phyloP scores from a whole-genome alignment of 2,329 filamentous ascomycete genomes.

The Aureobasidium sp. region DNA sequence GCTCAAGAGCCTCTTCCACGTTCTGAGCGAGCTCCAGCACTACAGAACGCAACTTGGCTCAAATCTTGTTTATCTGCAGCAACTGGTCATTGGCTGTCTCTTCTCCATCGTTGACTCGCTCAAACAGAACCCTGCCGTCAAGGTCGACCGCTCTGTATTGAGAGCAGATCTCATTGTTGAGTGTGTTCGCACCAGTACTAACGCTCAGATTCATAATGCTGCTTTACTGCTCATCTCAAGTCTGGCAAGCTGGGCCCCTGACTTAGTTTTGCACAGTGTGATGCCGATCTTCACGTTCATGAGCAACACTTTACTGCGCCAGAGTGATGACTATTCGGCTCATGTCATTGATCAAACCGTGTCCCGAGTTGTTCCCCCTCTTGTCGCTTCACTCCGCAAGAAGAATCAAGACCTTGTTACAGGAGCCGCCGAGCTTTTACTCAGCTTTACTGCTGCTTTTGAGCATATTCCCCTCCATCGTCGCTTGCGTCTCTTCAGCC shows the following conservation, averaged over 20 bases:
- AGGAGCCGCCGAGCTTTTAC: conserved; percentile 80
- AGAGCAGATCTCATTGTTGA: conserved; percentile 88
- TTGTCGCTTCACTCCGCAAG: conserved; percentile 77
- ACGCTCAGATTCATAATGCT: conserved; percentile 87
- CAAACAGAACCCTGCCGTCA: conserved; percentile 24
- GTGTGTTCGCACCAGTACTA: conserved; percentile 85
- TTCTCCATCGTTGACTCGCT: conserved; percentile 76
- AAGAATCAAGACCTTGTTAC: conserved; percentile 70
- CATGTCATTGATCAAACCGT: conserved; percentile 93
- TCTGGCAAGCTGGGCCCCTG: conserved; percentile 79
- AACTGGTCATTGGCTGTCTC: conserved; percentile 73
- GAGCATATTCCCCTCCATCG: conserved; percentile 90
- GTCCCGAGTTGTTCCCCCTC: conserved; percentile 83
- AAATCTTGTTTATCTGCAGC: conserved; percentile 84
- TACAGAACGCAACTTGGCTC: conserved; percentile 75
- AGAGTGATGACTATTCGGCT: conserved; percentile 94
- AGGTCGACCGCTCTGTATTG: conserved; percentile 69
- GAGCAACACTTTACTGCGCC: conserved; percentile 81
- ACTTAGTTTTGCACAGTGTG: conserved; percentile 88
- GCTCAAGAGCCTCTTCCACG: conserved; percentile 70
- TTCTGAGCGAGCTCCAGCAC: conserved; percentile 80
- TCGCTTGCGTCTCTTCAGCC: conserved; percentile 72
- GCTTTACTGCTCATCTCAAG: conserved; percentile 82
- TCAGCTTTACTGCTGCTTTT: conserved; percentile 93
- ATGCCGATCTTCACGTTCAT: conserved; percentile 99